These are phyloP conservation scores for Leishmania lainsoni DNA, from an alignment of 208 protist species.

Conservation along the genomic window DNA sequence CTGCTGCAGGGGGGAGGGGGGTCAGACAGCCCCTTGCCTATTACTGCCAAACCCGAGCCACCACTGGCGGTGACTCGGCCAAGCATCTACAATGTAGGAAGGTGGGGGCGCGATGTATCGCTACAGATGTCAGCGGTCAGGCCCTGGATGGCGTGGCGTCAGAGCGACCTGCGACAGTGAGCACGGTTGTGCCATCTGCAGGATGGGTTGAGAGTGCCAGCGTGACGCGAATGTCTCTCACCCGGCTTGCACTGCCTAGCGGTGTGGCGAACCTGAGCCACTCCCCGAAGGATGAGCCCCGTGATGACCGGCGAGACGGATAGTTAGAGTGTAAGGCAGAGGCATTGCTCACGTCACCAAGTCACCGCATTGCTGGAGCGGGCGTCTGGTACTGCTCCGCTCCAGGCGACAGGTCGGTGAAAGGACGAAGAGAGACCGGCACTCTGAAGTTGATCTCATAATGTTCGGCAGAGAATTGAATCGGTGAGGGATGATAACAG, in stretches of 20 bases:
- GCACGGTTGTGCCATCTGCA: not conserved
- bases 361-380: not conserved
- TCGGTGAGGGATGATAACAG: no score
- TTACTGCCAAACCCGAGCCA: not conserved
- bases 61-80: not conserved
- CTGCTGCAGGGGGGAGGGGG: not conserved
- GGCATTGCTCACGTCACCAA: not conserved
- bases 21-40: not conserved
- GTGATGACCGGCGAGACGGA: not conserved
- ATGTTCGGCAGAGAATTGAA: no score
- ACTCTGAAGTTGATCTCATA: not conserved
- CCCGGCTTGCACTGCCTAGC: not conserved
- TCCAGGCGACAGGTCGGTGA: not conserved
- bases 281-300: not conserved
- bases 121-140: not conserved
- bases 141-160: not conserved
- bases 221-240: not conserved
- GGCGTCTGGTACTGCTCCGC: not conserved
- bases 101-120: not conserved
- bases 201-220: not conserved
- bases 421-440: not conserved
- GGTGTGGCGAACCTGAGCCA: not conserved
- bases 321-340: not conserved
- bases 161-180: not conserved
- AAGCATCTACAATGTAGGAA: not conserved